These are phyloP conservation scores for Fistulina hepatica DNA, from an alignment of 1,284 basidiomycete species.

Conservation along the genomic window DNA sequence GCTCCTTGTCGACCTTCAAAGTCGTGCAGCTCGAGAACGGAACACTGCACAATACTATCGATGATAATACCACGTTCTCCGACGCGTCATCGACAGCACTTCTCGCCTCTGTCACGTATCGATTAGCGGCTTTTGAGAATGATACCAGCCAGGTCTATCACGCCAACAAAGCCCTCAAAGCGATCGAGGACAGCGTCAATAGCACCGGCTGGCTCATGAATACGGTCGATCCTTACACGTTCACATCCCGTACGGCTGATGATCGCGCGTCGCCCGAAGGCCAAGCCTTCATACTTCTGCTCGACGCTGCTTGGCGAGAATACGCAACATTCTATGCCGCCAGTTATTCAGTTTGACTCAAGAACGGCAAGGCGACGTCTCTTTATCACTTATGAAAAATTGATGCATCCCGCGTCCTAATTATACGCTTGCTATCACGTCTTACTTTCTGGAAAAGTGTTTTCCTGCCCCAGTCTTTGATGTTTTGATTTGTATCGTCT, in stretches of 20 bases:
- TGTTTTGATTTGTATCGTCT: too few species aligned
- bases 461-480: too few species aligned
- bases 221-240: constrained; percentile 54
- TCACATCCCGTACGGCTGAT: constrained; percentile 29
- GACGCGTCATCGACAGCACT: constrained; percentile 45
- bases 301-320: constrained; percentile 50
- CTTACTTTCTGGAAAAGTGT: too few species aligned
- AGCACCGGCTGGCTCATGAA: constrained; percentile 42
- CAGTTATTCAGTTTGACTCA: too few species aligned
- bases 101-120: constrained; percentile 40
- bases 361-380: too few species aligned
- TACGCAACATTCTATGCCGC: constrained; percentile 22
- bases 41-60: constrained; percentile 42
- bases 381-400: too few species aligned
- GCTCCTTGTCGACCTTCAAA: background rate
- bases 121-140: constrained; percentile 29
- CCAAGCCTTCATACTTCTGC: constrained; percentile 57
- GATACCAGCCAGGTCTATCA: constrained; percentile 26
- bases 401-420: too few species aligned
- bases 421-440: too few species aligned
- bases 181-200: constrained; percentile 30
- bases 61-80: constrained; percentile 35
- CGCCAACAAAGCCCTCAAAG: constrained; percentile 31
- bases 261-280: constrained; percentile 42
- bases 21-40: constrained; percentile 29